Conservation (phyloP, 2,329 filamentous ascomycete genomes). For the Cercospora sp. region DNA sequence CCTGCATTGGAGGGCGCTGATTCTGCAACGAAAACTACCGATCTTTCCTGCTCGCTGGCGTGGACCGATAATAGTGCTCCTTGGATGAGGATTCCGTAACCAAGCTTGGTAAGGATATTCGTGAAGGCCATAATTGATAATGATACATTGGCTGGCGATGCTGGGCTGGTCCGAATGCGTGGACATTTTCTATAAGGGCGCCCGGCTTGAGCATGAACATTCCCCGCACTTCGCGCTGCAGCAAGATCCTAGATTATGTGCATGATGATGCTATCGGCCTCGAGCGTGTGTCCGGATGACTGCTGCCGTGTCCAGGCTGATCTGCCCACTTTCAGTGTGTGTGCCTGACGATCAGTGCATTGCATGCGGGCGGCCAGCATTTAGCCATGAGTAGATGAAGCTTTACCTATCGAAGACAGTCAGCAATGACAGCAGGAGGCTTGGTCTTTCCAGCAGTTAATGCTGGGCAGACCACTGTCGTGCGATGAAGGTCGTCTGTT, state of each 20-base stretch:
- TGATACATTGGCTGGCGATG: neutral
- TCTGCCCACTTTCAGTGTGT: neutral
- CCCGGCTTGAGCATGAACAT: neutral
- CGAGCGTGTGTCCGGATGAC: slow-evolving; percentile 6
- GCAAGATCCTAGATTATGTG: neutral
- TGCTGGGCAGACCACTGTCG: neutral
- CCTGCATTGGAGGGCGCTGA: slow-evolving; percentile 31
- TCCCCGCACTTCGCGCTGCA: slow-evolving; percentile 8
- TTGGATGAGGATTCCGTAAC: neutral
- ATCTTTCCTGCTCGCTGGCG: neutral
- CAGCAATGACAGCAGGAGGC: neutral
- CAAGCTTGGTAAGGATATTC: neutral
- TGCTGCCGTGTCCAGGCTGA: neutral
- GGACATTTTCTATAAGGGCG: neutral
- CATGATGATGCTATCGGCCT: slow-evolving; percentile 8
- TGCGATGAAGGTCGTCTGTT: neutral
- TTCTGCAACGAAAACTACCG: neutral
- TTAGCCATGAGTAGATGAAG: neutral
- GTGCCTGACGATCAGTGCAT: slow-evolving; percentile 19
- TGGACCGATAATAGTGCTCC: slow-evolving; percentile 50
- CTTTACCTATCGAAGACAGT: neutral
- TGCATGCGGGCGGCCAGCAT: neutral
- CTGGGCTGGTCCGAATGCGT: neutral
- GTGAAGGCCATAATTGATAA: neutral
- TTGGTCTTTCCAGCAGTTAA: neutral